These are phyloP conservation scores for Penicillium sp. DNA, from an alignment of 2,329 filamentous ascomycete species.

Conservation along the genomic window DNA sequence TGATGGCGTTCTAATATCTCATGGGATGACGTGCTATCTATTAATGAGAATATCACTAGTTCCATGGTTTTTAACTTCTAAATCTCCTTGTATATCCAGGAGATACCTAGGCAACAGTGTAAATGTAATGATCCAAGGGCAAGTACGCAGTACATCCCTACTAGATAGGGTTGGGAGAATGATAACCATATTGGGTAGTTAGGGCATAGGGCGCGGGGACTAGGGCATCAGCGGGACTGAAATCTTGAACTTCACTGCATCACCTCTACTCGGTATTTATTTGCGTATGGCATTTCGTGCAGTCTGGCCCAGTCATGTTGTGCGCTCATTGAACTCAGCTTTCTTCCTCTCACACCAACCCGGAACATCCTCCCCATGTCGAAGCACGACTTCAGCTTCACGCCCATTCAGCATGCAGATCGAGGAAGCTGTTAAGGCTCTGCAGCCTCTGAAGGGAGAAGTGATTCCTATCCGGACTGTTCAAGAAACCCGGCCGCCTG, in stretches of 20 bases:
- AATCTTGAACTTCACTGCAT: slow-evolving; percentile 11
- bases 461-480: slow-evolving; percentile 41
- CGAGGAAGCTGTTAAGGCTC: slow-evolving; percentile 18
- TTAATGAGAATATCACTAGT: slow-evolving; percentile 9
- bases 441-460: slow-evolving; percentile 32
- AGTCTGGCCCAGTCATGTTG: not conserved
- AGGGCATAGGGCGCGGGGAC: slow-evolving; percentile 19
- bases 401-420: slow-evolving; percentile 18
- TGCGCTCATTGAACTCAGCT: not conserved
- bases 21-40: slow-evolving; percentile 9
- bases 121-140: not conserved
- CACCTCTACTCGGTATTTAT: not conserved
- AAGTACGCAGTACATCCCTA: not conserved
- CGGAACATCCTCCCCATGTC: too few relatives aligned
- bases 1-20: slow-evolving; percentile 17
- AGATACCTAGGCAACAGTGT: not conserved
- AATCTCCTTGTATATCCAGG: too few relatives aligned
- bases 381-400: not conserved
- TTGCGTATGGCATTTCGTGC: not conserved
- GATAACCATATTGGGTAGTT: slow-evolving; percentile 4
- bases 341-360: not conserved
- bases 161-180: not conserved
- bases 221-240: slow-evolving; percentile 11
- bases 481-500: slow-evolving; percentile 39
- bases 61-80: not conserved